These are phyloP conservation scores for Sherardia arvensis DNA, from an alignment of 257 asterid genomes.

Conservation along the genomic window DNA sequence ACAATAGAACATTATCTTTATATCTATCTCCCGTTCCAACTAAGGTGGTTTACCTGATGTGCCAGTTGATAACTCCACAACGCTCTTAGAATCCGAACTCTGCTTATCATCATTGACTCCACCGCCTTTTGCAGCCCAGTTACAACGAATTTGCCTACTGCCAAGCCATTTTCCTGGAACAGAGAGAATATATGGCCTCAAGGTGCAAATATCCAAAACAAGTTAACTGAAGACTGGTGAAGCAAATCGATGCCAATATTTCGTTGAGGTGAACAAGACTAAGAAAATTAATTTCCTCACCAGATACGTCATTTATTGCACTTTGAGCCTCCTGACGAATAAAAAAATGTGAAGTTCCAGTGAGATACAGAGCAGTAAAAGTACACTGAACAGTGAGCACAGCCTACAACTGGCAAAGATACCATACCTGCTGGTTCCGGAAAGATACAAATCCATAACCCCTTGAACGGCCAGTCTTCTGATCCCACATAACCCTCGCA, in stretches of 20 bases:
- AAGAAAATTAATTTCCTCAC: slow-evolving; percentile 25
- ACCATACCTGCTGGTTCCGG: slow-evolving; percentile 69
- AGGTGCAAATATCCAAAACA: slow-evolving; percentile 2
- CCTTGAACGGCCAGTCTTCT: slow-evolving; percentile 90
- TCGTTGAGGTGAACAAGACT: background rate
- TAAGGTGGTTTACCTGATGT: slow-evolving; percentile 42
- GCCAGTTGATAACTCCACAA: slow-evolving; percentile 69
- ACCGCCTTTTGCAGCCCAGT: slow-evolving; percentile 94
- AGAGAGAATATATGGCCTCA: background rate
- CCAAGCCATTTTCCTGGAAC: slow-evolving; percentile 87
- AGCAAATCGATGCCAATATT: background rate
- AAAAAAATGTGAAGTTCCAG: slow-evolving; percentile 12
- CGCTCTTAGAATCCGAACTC: slow-evolving; percentile 70
- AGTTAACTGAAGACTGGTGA: background rate
- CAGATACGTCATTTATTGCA: slow-evolving; percentile 82
- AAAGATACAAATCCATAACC: slow-evolving; percentile 96
- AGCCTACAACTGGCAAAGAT: slow-evolving; percentile 1
- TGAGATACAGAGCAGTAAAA: slow-evolving; percentile 3
- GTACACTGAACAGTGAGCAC: background rate
- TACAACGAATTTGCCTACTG: slow-evolving; percentile 90
- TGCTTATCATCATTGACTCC: slow-evolving; percentile 62
- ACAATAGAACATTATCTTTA: background rate
- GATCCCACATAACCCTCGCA: slow-evolving; percentile 98
- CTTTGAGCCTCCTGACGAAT: slow-evolving; percentile 81
- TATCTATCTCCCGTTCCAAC: background rate